Evolutionary conservation across 176 grass and related monocot genomes (phyloP), one percentile per base, ranked within the genome.

Genomic region (Hyparrhenia diplandra): DNA sequence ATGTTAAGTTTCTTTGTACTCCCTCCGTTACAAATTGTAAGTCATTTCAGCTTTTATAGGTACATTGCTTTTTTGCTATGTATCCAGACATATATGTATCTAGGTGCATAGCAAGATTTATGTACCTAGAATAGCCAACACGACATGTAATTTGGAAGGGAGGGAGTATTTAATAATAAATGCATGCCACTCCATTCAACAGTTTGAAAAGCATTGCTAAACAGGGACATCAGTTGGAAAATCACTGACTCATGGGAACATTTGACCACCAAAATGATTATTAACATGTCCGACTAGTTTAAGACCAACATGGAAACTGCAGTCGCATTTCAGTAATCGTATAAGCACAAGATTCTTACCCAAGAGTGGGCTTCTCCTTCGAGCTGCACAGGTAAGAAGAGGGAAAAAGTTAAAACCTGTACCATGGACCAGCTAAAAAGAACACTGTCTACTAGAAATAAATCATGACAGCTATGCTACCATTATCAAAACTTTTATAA

Each of bases 361-460:
- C 95, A 23, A 98, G 95, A 82, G 95, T 98, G 77, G 95, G 95
- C 78, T 94, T 98, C 95, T 98, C 95, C 95, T 98, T 98, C 81
- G 95, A 98, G 92, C 95, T 98, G 92, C 76, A 85, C 69, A 75
- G 69, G 29, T 69, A 64, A 59, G 23, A 74, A 75, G 54, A 73
- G n/a, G 67, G 27, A 36, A 77, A 14, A 87, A 76, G 80, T 90
- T 82, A 86, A 68, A 42, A 12, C 57, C 71, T 20, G 27, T 79
- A 45, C 10, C 11, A 85, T 12, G 4, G 51, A 27, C 62, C n/a
- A 12, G 6, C 3, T 21, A 84, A 63, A 13, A 34, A 16, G 6
- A 11, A 29, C 42, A 66, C 4, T 5, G 12, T 2, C 8, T 64
- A 31, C 23, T 34, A n/a, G n/a, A 78, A 60, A 34, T 51, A 49